These are phyloP conservation scores for Exserohilum rostratum DNA, from an alignment of 2,329 filamentous ascomycete genomes.

Conservation along the genomic window DNA sequence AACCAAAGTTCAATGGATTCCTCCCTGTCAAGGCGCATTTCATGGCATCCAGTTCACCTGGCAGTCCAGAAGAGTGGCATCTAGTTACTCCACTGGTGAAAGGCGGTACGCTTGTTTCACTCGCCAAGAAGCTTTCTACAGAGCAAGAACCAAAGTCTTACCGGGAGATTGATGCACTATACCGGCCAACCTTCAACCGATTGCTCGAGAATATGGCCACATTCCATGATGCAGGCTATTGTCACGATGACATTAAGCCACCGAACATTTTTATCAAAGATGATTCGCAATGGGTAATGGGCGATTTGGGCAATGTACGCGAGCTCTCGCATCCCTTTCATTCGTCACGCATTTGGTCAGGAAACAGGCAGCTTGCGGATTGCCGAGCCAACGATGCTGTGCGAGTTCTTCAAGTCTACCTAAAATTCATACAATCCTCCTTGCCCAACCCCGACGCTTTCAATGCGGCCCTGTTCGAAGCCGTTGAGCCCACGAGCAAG, in stretches of 20 bases:
- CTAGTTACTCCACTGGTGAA: slow-evolving; percentile 26
- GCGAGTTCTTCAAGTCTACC: slow-evolving; percentile 39
- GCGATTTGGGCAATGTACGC: slow-evolving; percentile 46
- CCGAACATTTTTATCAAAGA: slow-evolving; percentile 41
- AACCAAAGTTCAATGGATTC: slow-evolving; percentile 13
- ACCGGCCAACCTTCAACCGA: slow-evolving; percentile 37
- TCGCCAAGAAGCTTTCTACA: slow-evolving; percentile 11
- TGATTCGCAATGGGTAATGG: slow-evolving; percentile 36
- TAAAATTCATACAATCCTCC: slow-evolving; percentile 26
- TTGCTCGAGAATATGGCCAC: slow-evolving; percentile 30
- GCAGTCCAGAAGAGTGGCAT: slow-evolving; percentile 24
- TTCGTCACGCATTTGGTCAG: slow-evolving; percentile 28
- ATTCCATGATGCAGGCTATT: slow-evolving; percentile 41
- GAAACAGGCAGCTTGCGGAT: slow-evolving; percentile 29
- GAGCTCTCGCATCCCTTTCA: slow-evolving; percentile 39
- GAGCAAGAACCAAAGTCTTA: slow-evolving; percentile 1
- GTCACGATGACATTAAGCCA: slow-evolving; percentile 49
- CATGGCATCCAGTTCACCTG: slow-evolving; percentile 17
- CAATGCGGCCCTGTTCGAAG: slow-evolving; percentile 30
- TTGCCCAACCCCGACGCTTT: slow-evolving; percentile 20
- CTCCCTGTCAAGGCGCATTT: slow-evolving; percentile 26
- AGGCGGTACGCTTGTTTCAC: slow-evolving; percentile 17
- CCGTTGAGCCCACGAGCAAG: slow-evolving; percentile 24
- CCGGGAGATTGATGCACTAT: slow-evolving; percentile 30
- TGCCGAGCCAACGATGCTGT: slow-evolving; percentile 41